Percentiles rank a stretch among this genome's conserved stretches.
phyloP scores from a whole-genome alignment of 1,139 yeast genomes.

The Sugiyamaella grinbergsii region DNA sequence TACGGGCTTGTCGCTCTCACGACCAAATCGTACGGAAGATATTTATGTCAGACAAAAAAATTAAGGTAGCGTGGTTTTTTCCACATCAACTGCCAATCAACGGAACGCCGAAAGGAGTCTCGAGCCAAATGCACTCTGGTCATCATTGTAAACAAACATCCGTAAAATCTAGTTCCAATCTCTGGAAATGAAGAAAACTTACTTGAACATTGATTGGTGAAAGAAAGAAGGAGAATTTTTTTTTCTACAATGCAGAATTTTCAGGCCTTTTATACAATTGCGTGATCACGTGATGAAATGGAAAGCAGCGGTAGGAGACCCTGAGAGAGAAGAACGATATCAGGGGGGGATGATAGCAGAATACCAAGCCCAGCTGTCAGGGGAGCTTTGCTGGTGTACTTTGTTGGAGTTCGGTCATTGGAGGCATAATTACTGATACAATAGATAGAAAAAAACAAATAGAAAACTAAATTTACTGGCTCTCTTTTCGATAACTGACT shows the following conservation, averaged over 20 bases:
- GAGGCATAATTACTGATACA: not conserved
- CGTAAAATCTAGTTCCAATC: not conserved
- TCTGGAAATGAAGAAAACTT: not conserved
- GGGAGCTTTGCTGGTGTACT: no score
- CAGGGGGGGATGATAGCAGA: no score
- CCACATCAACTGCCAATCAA: constrained; percentile 71
- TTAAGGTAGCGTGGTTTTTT: constrained; percentile 87
- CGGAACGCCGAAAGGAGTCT: constrained; percentile 50
- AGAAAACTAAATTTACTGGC: not conserved
- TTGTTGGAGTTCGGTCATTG: no score
- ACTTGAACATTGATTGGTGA: constrained; percentile 10
- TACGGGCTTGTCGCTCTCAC: not conserved
- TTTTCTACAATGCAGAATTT: constrained; percentile 8
- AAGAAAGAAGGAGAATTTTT: constrained; percentile 22
- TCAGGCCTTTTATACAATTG: constrained; percentile 6
- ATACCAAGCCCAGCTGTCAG: no score
- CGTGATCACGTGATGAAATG: constrained; percentile 13
- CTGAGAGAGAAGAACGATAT: no score
- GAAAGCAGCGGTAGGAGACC: not conserved
- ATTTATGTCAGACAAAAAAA: constrained; percentile 41
- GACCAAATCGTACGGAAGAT: not conserved
- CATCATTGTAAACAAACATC: constrained; percentile 55
- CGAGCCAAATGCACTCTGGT: constrained; percentile 97
- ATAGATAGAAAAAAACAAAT: not conserved
- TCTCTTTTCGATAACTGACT: constrained; percentile 66